Conservation (phyloP, 2,329 filamentous ascomycete genomes). For the Tolypocladium album region DNA sequence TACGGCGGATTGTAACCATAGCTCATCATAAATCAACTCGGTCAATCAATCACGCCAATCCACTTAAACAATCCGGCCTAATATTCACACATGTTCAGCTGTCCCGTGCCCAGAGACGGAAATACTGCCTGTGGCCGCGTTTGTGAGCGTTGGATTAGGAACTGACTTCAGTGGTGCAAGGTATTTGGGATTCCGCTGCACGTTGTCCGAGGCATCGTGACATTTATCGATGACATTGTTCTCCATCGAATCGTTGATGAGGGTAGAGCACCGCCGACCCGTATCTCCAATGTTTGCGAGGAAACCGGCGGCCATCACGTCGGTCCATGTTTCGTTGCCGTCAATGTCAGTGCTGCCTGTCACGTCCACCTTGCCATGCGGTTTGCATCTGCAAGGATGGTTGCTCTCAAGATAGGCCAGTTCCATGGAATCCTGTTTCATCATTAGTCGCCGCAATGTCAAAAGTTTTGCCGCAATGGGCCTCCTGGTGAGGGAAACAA, state of each 20-base stretch:
- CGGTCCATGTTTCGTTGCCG: slow-evolving; percentile 13
- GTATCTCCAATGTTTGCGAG: slow-evolving; percentile 24
- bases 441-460: neutral
- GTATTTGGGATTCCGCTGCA: slow-evolving; percentile 16
- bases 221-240: slow-evolving; percentile 18
- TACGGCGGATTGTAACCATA: too few relatives aligned
- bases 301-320: slow-evolving; percentile 19
- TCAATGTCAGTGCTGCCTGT: slow-evolving; percentile 9
- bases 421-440: neutral
- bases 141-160: slow-evolving; percentile 10
- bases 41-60: too few relatives aligned
- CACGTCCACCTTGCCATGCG: slow-evolving; percentile 20
- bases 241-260: slow-evolving; percentile 3
- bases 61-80: too few relatives aligned
- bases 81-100: slow-evolving; percentile 15
- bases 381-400: slow-evolving; percentile 22
- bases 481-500: neutral
- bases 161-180: slow-evolving; percentile 21
- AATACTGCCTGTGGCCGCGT: slow-evolving; percentile 8
- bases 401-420: neutral
- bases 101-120: slow-evolving; percentile 3
- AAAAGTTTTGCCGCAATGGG: neutral
- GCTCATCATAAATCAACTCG: too few relatives aligned
- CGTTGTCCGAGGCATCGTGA: slow-evolving; percentile 24
- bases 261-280: slow-evolving; percentile 15